Evolutionary conservation across 139 green algal species (phyloP).

Genomic region (Ettlia oleoabundans): DNA sequence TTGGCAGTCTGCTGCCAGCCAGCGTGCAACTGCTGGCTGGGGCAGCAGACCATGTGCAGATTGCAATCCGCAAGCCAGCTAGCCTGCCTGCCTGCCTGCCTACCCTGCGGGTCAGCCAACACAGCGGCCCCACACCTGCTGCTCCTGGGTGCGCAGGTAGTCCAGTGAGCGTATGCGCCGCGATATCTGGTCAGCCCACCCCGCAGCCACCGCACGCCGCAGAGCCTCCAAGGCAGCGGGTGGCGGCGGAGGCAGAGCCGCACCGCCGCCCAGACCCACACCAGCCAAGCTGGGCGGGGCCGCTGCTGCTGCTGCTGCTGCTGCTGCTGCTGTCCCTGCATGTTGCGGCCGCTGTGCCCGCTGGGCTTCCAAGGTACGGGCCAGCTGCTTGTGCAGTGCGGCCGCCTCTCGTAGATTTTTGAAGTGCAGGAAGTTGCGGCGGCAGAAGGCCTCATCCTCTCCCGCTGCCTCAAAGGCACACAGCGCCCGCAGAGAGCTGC

Average conservation of each 20-base stretch:
- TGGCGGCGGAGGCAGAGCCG: conserved; percentile 21
- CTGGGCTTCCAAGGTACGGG: conserved; percentile 42
- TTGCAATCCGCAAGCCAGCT: too few species aligned
- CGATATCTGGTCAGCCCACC: conserved; percentile 90
- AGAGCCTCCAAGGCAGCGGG: conserved; percentile 57
- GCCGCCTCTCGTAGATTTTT: conserved; percentile 78
- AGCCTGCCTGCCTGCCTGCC: too few species aligned
- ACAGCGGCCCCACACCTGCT: conserved; percentile 21
- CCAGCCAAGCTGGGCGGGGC: conserved; percentile 4
- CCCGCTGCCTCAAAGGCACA: conserved; percentile 73
- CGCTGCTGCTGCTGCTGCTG: not conserved
- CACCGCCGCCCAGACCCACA: not conserved
- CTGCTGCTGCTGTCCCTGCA: not conserved
- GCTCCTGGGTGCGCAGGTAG: conserved; percentile 44
- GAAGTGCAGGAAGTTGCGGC: conserved; percentile 72
- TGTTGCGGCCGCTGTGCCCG: not conserved
- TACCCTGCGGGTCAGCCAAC: too few species aligned
- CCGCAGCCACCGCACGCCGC: conserved; percentile 72
- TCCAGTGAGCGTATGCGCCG: conserved; percentile 55
- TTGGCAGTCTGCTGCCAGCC: too few species aligned
- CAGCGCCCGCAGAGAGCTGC: conserved; percentile 72
- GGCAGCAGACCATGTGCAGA: too few species aligned
- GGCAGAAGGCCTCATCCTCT: conserved; percentile 59
- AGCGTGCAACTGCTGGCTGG: too few species aligned
- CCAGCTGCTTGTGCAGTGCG: conserved; percentile 73